Evolutionary conservation across 2,329 filamentous ascomycete genomes (phyloP).

Genomic region (Metarhizium rileyi): DNA sequence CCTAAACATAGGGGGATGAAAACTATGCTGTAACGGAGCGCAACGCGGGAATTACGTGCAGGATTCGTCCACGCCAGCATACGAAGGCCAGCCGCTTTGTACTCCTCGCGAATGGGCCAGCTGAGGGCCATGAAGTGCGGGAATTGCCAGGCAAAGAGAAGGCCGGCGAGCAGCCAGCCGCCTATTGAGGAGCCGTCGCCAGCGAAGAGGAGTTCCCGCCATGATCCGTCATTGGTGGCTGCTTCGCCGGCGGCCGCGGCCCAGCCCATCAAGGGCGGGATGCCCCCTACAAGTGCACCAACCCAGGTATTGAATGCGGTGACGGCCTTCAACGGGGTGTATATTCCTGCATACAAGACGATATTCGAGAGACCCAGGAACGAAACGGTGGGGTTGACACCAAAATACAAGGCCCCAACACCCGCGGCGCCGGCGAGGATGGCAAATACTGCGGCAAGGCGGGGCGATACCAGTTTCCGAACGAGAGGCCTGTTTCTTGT

Average conservation of each 20-base stretch:
- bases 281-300: conserved; percentile 83
- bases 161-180: conserved; percentile 76
- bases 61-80: conserved; percentile 86
- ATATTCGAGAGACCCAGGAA: conserved; percentile 81
- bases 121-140: conserved; percentile 95
- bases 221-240: conserved; percentile 64
- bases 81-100: conserved; percentile 57
- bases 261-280: conserved; percentile 97
- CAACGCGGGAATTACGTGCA: conserved; percentile 74
- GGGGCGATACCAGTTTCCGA: conserved; percentile 62
- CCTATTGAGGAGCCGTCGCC: conserved; percentile 54
- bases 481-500: conserved; percentile 87
- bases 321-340: conserved; percentile 86
- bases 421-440: conserved; percentile 61
- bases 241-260: conserved; percentile 85
- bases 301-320: conserved; percentile 90
- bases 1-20: conserved; percentile 82
- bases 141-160: conserved; percentile 95
- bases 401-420: conserved; percentile 66
- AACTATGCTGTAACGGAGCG: conserved; percentile 72
- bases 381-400: conserved; percentile 89
- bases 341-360: conserved; percentile 77
- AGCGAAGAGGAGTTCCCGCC: conserved; percentile 67
- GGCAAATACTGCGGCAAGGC: conserved; percentile 70
- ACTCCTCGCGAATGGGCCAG: conserved; percentile 83